Base-by-base conservation (phyloP, 768 basidiomycete species). In the Lanmaoa pseudosensibilis region DNA sequence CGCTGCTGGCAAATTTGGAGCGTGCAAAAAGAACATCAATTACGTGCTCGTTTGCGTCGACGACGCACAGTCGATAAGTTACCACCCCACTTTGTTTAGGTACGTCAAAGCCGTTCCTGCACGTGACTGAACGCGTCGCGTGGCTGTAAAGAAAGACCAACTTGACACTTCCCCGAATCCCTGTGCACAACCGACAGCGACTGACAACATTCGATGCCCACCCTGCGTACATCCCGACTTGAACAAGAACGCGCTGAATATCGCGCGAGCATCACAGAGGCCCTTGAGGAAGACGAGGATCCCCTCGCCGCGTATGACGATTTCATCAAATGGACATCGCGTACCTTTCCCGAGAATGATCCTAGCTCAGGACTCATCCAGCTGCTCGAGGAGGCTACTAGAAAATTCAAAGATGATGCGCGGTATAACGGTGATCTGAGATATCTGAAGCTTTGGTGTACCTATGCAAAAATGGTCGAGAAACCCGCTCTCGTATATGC, bases 361-460 rank as follows among this genome's bases (percentile, higher is more conserved):
- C 80, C 80, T 0, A 73, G 77, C 41, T 92, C 90, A 18, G 90
- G 91, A 18, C 80, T 97, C 34, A 67, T 88, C 2, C 88, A 92
- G 44, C 73, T 98, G 7, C 78, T 99, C 18, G 91, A 95, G 63
- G 86, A 92, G 65, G 86, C 89, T 1, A 94, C 94, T 2, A 74
- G 83, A 32, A 83, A 83, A 53, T 97, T 98, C 72, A 84, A 87
- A 60, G 80, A 83, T 27, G 96, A 98, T 69, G 77, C 81, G n/a
- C 74, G 85, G 15, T 98, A 97, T 73, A 88, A 84, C 70, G 85
- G 84, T 50, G 95, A 98, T 76, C 74, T 93, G 49, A 83, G 96
- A 40, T 97, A 98, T 73, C 79, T 98, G 47, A 92, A 93, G 69
- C 72, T 98, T 19, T 99, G 97, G 97, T 82, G 87, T 21, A 78